These are phyloP conservation scores for Carallia brachiata DNA, from an alignment of 345 rosid genomes.

Conservation along the genomic window DNA sequence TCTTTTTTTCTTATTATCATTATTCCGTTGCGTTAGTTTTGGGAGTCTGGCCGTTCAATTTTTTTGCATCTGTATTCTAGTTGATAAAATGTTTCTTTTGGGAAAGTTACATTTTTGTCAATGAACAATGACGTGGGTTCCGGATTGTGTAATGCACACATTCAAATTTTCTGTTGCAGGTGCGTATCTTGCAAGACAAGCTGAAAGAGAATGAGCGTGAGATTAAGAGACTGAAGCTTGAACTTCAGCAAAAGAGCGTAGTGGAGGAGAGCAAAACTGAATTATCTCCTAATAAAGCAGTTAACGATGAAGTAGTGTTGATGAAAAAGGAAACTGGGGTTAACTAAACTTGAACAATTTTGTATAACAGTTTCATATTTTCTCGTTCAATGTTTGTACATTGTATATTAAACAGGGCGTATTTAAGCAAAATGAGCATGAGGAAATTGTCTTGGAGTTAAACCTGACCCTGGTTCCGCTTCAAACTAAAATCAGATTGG, in stretches of 20 bases:
- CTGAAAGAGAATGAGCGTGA: slow-evolving; percentile 64
- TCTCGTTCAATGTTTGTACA: slow-evolving; percentile 13
- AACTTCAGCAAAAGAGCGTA: slow-evolving; percentile 35
- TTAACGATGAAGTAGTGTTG: slow-evolving; percentile 23
- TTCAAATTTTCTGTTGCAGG: slow-evolving; percentile 36
- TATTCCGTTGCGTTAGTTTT: not conserved
- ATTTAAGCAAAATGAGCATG: too few relatives aligned
- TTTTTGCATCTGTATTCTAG: too few relatives aligned
- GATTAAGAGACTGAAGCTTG: slow-evolving; percentile 42
- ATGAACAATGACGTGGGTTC: too few relatives aligned
- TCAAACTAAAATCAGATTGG: too few relatives aligned
- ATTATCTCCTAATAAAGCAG: slow-evolving; percentile 27
- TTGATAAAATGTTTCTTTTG: not conserved
- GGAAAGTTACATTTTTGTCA: too few relatives aligned
- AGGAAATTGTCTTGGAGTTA: too few relatives aligned
- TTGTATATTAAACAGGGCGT: slow-evolving; percentile 27
- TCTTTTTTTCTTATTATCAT: not conserved
- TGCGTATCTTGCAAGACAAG: slow-evolving; percentile 64
- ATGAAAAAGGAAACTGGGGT: slow-evolving; percentile 25
- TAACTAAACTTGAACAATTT: slow-evolving; percentile 15
- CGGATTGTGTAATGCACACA: too few relatives aligned
- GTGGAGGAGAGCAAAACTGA: slow-evolving; percentile 33
- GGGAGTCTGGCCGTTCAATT: not conserved
- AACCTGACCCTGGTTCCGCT: too few relatives aligned
- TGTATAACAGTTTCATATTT: slow-evolving; percentile 13